Evolutionary conservation across 768 basidiomycete genomes (phyloP).

Genomic region (Naganishia kalamii): DNA sequence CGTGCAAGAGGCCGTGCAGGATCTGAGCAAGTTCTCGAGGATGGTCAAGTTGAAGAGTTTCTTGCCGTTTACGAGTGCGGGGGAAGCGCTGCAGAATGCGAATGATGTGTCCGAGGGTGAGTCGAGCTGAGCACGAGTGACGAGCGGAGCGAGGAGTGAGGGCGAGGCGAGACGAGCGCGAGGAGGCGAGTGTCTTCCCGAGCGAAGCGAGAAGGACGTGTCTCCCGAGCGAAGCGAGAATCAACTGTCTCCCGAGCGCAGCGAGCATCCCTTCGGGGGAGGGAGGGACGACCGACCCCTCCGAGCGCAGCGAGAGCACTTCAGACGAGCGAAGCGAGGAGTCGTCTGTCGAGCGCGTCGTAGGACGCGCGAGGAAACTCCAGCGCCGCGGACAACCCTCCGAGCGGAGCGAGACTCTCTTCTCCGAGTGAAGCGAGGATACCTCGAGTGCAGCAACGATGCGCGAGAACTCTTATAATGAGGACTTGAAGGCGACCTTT

Average conservation of each 20-base stretch:
- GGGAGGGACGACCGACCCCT: neutral
- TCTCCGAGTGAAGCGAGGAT: too few relatives aligned
- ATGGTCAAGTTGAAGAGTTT: constrained; percentile 88
- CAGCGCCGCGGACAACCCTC: too few relatives aligned
- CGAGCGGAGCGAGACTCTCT: neutral
- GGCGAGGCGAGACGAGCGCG: neutral
- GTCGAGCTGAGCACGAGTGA: constrained; percentile 40
- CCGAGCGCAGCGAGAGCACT: neutral
- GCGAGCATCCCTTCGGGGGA: neutral
- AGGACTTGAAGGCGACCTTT: too few relatives aligned
- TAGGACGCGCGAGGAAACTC: too few relatives aligned
- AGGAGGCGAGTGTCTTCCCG: neutral
- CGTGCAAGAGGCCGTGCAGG: constrained; percentile 78
- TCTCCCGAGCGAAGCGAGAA: constrained; percentile 23
- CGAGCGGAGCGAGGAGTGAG: constrained; percentile 31
- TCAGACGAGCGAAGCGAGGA: too few relatives aligned
- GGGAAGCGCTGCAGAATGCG: constrained; percentile 86
- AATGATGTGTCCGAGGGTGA: constrained; percentile 93
- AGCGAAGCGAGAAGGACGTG: neutral
- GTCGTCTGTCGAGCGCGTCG: too few relatives aligned
- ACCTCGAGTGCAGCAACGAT: too few relatives aligned
- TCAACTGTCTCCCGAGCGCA: constrained; percentile 6
- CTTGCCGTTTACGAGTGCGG: constrained; percentile 86
- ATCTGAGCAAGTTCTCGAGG: constrained; percentile 80
- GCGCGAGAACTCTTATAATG: too few relatives aligned